Base-by-base conservation (phyloP, 306 rosid species). In the Cucumis cinereus region DNA sequence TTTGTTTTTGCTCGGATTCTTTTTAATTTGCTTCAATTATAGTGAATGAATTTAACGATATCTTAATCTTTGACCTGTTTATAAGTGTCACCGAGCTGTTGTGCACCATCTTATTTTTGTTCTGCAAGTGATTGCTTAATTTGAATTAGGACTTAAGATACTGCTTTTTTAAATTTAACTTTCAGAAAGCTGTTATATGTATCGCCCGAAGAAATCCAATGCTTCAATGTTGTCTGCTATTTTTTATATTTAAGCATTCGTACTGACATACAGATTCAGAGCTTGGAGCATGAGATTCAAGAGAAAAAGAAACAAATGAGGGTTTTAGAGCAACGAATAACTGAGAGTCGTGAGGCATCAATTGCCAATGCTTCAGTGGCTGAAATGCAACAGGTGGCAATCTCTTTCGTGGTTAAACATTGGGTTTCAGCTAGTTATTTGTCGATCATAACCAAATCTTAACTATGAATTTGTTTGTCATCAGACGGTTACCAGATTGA, bases 311-410 rank as follows among this genome's bases (percentile, higher is more conserved):
- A 85, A 81, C 98, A 95, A 82, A 89, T 95, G 99, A 86, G 89
- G 81, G 75, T 82, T 60, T 85, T 95, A 81, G 99, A 95, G 52
- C 98, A 95, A 78, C 90, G 89, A 79, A 84, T 95, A 84, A 84
- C 79, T 20, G 99, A 95, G 86, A 89, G 96, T n/a, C 88, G 91
- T 5, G 97, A 95, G 88, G 88, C 96, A 79, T 86, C 97, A 16
- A 78, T 86, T 82, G 82, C 93, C 53, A 90, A 86, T 79, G 90
- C 97, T 69, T 89, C 98, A 16, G 73, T 88, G 81, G 90, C 91
- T 81, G 99, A 95, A 84, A 92, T 92, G 99, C 99, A 95, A 83
- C 98, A 95, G 97, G 99, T 95, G 90, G 90, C 63, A 2, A 59
- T 78, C 57, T 72, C 58, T 15, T 20, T 67, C n/a, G n/a, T 67